These are phyloP conservation scores for Coniophora puteana DNA, from an alignment of 1,284 basidiomycete species.

Conservation along the genomic window DNA sequence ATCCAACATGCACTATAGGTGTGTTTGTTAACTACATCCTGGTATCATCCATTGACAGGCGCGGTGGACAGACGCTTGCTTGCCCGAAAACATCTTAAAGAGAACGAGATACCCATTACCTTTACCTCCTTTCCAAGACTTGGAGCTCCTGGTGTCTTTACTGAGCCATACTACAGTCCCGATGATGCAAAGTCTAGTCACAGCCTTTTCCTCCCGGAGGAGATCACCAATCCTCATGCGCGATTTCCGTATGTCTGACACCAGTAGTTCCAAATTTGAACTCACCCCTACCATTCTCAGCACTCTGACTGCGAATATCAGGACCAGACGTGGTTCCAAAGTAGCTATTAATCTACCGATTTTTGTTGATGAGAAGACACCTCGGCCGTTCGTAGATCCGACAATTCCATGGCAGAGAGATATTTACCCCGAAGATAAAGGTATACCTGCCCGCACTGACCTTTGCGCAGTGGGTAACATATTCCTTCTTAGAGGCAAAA, in stretches of 20 bases:
- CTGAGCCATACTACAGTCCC: constrained; percentile 84
- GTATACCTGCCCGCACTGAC: constrained; percentile 40
- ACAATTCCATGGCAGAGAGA: constrained; percentile 83
- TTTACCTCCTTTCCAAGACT: constrained; percentile 95
- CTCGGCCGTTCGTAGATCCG: constrained; percentile 86
- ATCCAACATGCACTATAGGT: constrained; percentile 91
- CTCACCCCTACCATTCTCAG: constrained; percentile 36
- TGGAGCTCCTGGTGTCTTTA: constrained; percentile 86
- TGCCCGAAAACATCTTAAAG: constrained; percentile 78
- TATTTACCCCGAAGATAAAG: constrained; percentile 78
- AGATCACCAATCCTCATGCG: constrained; percentile 96
- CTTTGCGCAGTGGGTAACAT: constrained; percentile 6
- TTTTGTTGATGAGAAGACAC: constrained; percentile 87
- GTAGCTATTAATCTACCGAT: constrained; percentile 96
- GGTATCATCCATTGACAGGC: constrained; percentile 4
- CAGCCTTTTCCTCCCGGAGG: constrained; percentile 92
- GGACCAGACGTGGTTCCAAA: constrained; percentile 86
- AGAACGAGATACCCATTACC: constrained; percentile 89
- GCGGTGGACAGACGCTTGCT: constrained; percentile 67
- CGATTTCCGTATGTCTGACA: constrained; percentile 94
- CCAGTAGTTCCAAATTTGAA: constrained; percentile 5
- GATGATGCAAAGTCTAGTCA: constrained; percentile 77
- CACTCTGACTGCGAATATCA: constrained; percentile 94
- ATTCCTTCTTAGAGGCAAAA: constrained; percentile 66
- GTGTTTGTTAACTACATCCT: constrained; percentile 8